These are phyloP conservation scores for Trypethelium eluteriae DNA, from an alignment of 495 filamentous ascomycete species.

Conservation along the genomic window DNA sequence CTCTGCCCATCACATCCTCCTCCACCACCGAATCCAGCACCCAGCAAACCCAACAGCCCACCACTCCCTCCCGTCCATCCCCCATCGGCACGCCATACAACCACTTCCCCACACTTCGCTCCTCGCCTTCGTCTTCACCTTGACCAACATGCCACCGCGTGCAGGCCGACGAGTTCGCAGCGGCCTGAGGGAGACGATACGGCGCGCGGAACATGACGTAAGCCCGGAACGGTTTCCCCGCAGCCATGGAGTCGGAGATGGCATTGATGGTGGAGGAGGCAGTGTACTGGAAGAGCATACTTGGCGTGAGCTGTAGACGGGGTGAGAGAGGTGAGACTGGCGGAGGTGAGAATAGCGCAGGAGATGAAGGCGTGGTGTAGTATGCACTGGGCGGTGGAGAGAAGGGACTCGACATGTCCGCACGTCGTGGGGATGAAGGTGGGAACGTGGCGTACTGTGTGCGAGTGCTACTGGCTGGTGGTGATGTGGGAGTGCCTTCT, in stretches of 20 bases:
- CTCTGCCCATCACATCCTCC: not conserved
- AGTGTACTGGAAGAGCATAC: not conserved
- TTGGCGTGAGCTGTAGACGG: not conserved
- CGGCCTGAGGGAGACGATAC: not conserved
- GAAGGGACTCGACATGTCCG: not conserved
- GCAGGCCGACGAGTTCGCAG: not conserved
- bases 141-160: not conserved
- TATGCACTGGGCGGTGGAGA: not conserved
- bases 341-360: not conserved
- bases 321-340: not conserved
- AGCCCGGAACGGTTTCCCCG: not conserved
- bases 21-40: not conserved
- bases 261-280: not conserved
- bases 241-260: not conserved
- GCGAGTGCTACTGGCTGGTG: not conserved
- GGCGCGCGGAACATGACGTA: slow-evolving; percentile 2
- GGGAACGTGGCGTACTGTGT: not conserved
- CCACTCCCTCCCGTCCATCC: not conserved
- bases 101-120: not conserved
- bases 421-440: not conserved
- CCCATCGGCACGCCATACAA: not conserved
- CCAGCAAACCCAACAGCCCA: slow-evolving; percentile 4
- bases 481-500: not conserved
- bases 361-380: not conserved
- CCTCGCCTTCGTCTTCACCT: not conserved